These are phyloP conservation scores for Lizonia empirigonia DNA, from an alignment of 2,329 filamentous ascomycete genomes.

Conservation along the genomic window DNA sequence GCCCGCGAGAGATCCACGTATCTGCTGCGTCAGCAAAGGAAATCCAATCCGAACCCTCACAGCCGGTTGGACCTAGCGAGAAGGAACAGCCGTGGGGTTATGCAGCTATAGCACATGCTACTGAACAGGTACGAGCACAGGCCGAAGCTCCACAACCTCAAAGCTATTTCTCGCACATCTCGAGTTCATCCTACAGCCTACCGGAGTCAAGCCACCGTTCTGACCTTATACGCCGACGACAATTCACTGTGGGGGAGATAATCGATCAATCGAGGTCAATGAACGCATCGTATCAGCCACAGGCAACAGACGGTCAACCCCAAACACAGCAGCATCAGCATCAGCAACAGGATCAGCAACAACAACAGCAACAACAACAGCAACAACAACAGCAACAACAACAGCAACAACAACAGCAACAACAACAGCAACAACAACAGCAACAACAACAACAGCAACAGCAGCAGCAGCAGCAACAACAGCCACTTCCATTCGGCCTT, in stretches of 20 bases:
- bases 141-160: constrained; percentile 13
- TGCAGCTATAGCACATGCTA: background rate
- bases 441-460: constrained; percentile 2
- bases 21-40: background rate
- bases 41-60: background rate
- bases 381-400: constrained; percentile 11
- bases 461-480: constrained; percentile 3
- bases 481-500: constrained; percentile 40
- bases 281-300: constrained; percentile 3
- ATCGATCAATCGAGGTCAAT: constrained; percentile 28
- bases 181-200: constrained; percentile 9
- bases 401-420: constrained; percentile 10
- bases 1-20: background rate
- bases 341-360: too few species aligned
- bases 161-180: constrained; percentile 21
- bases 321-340: constrained; percentile 4
- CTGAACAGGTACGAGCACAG: constrained; percentile 1
- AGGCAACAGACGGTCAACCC: background rate
- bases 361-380: constrained; percentile 12
- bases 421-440: constrained; percentile 7
- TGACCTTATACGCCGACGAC: constrained; percentile 20
- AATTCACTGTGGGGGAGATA: constrained; percentile 24
- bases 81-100: constrained; percentile 25
- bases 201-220: constrained; percentile 9
- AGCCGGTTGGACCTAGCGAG: too few species aligned